Evolutionary conservation across 495 filamentous ascomycete species (phyloP), one percentile per base, ranked within the genome.

Genomic region (Staphylotrichum longicolle): DNA sequence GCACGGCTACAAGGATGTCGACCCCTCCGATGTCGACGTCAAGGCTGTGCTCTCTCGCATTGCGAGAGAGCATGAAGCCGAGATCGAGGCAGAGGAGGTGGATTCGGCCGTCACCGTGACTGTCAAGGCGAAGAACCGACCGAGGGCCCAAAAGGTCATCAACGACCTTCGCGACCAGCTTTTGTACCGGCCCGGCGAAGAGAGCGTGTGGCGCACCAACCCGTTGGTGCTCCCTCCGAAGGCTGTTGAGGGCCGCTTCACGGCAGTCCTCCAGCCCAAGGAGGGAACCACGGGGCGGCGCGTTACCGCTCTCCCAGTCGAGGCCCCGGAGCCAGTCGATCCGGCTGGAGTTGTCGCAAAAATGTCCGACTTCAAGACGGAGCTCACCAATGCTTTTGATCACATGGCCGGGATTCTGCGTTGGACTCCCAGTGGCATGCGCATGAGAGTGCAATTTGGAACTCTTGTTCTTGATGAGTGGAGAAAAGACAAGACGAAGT

Each of bases 391-490:
- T 5, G 48, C 46, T 2, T 47, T 72, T 10, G 30, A 58, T 15
- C n/a, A 27, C 6, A 30, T 42, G 1, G 37, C 57, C 4, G 33
- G 15, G 1, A 51, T 54, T 10, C 39, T 74, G 51, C 44, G 53
- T 6, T 33, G 58, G 7, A 30, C 62, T 7, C 63, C 68, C 5
- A 69, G 64, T 53, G 62, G 62, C 49, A 71, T 75, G 66, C 60
- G 58, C 6, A 72, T 90, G 79, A 77, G 82, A 27, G 75, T 87
- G 4, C 74, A 80, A 39, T 80, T 89, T 47, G 88, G 87, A 0
- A 72, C 75, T 0, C 75, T 85, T 34, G 63, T 79, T 7, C 70
- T 89, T 12, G 70, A 72, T 8, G 63, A 71, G 12, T 87, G 80
- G 42, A 70, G 70, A 11, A 71, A 73, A 27, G 72, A 62, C 11